Base-by-base conservation (phyloP, 129 eudicot genomes). In the sunflower (Helianthus annuus) region DNA sequence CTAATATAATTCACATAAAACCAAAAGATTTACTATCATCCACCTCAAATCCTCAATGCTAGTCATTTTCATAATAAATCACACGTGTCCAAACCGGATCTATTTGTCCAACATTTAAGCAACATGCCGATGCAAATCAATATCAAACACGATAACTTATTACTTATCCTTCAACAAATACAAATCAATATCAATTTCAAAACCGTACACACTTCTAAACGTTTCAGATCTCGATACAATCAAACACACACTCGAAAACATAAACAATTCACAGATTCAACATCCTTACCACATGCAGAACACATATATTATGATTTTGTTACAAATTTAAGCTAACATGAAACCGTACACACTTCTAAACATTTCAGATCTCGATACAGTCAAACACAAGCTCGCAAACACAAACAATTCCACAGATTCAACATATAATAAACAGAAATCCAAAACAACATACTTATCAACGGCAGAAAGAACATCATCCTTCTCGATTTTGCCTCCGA, bases 401-500 rank as follows among this genome's bases (percentile, higher is more conserved):
- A 13, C 34, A 48, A 32, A 64, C 24, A 56, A 22, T 32, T 45
- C 29, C 5, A 66, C 51, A 42, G 29, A 76, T 32, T 56, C 52
- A 76, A 36, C 22, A 55, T 27, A 19, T 19, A 19, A 19, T 19
- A 19, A 16, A 39, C 45, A 77, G 34, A 59, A 48, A 36, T 46
- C 52, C 39, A 32, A 32, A 0, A 51, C n/a, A 2, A 57, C 81
- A 45, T 87, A 89, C 98, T 85, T 85, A 57, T 93, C 96, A 39
- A 93, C 97, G 16, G 98, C 96, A 40, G 86, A 78, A 38, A 89
- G 88, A 48, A 93, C 98, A 46, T 87, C 89, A 38, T 77, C 76
- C 66, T 87, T 93, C 34, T 87, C 85, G 72, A 93, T 89, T 78
- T 82, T 82, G 73, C 98, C 98, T 9, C 97, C 98, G 15, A 93